These are phyloP conservation scores for Erigeron philadelphicus DNA, from an alignment of 140 eudicot genomes.

Conservation along the genomic window DNA sequence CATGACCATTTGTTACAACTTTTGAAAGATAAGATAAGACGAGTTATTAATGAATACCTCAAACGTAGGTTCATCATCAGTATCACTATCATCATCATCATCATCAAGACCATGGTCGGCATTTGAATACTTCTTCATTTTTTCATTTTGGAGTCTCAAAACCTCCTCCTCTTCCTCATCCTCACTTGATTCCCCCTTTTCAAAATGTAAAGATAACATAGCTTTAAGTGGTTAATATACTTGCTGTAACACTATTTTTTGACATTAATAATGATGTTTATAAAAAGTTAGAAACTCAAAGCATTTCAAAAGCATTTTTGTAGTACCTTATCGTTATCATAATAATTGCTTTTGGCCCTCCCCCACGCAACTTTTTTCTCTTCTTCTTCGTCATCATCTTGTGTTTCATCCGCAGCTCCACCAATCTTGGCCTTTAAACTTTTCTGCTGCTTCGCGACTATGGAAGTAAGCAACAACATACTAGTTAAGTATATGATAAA, in stretches of 20 bases:
- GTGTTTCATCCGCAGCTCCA: constrained; percentile 58
- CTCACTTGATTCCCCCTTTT: constrained; percentile 55
- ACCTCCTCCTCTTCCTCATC: constrained; percentile 79
- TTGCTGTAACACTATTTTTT: constrained; percentile 12
- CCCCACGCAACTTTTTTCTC: constrained; percentile 55
- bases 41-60: constrained; percentile 38
- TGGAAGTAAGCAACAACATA: not conserved
- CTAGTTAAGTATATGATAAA: constrained; percentile 6
- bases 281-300: not conserved
- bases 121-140: constrained; percentile 40
- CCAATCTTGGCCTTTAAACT: constrained; percentile 55
- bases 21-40: not conserved
- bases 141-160: constrained; percentile 54
- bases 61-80: constrained; percentile 68
- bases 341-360: constrained; percentile 34
- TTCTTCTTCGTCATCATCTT: constrained; percentile 67
- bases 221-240: not conserved
- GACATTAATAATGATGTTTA: constrained; percentile 8
- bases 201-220: not conserved
- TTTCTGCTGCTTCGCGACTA: constrained; percentile 62
- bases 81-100: constrained; percentile 42
- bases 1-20: not conserved
- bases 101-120: constrained; percentile 70
- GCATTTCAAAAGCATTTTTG: not conserved
- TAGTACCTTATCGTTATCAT: constrained; percentile 36